Base-by-base conservation (phyloP, 192 early-diverging fungal genomes). In the Hyaloraphidium curvatum region DNA sequence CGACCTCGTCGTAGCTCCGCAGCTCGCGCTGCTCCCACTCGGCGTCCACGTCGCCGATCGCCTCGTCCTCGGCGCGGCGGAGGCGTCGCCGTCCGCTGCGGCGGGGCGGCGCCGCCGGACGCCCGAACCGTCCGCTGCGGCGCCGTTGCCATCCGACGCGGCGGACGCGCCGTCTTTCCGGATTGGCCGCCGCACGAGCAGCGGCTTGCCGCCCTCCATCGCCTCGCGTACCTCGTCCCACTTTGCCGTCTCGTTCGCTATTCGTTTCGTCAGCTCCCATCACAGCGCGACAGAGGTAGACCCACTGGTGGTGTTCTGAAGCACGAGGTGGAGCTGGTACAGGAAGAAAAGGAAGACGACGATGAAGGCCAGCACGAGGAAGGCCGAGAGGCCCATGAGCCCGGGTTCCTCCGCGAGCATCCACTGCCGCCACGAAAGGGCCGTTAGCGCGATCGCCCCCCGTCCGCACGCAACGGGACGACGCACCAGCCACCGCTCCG, bases 191-290 rank as follows among this genome's bases (percentile, higher is more conserved):
- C n/a, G n/a, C n/a, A n/a, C n/a, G n/a, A n/a, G n/a, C n/a, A n/a
- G n/a, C n/a, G n/a, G n/a, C n/a, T n/a, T n/a, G n/a, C n/a, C n/a
- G n/a, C n/a, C 31, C 35, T 58, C 30, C 13, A 72, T 59, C 27
- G 60, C 63, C 50, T 61, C 58, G 5, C 35, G 54, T 19, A 73
- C 16, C 50, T 73, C 71, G 16, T 68, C 68, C 71, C 71, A 73
- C 50, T 73, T 73, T 55, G 70, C 67, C 4, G 55, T 19, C 50
- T 73, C 71, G 39, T 73, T 73, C 21, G 71, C 69, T 72, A 55
- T 54, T 55, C 9, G 29, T 57, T 67, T 31, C 27, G 28, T 9
- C 9, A 16, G 37, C 7, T 16, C 59, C 11, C 16, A 67, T 17
- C 58, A 2, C 59, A 64, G 7, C 2, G 25, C 14, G 25, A 16